Base-by-base conservation (phyloP, 1,284 basidiomycete genomes). In the Trametes sp. region DNA sequence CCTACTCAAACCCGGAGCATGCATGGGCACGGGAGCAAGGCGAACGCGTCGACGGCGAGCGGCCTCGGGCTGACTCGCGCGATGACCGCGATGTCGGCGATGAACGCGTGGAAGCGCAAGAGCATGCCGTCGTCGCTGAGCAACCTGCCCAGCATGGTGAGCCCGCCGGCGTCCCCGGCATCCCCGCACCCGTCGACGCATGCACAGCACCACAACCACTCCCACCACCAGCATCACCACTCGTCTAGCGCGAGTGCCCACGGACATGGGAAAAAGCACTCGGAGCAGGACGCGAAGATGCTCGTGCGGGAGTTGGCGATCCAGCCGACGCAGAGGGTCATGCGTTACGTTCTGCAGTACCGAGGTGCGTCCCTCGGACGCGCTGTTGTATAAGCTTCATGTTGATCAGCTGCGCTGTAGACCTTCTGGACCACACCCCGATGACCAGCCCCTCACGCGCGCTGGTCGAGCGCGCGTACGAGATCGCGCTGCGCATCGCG, bases 281-380 rank as follows among this genome's bases (percentile, higher is more conserved):
- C 63, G 14, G 63, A 67, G 41, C 62, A 69, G 52, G 69, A 76
- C 57, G 70, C 70, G 64, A 71, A 72, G 33, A 78, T 78, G 21
- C 71, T 75, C 26, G 77, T 87, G 28, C 77, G 87, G 57, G 89
- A 91, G 63, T 76, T 90, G 10, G 89, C 87, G 4, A 91, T 91
- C 64, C 77, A 88, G 64, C 89, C 89, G 23, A 86, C 86, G 16
- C 89, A 91, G 75, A 77, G 89, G 55, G 83, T 89, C 26, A 87
- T 85, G 80, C 81, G 89, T 68, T 91, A 91, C 74, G 87, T 87
- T 11, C 68, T 91, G 54, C 77, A 90, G 50, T 91, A 86, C 68
- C 81, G 81, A 77, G 88, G 89, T 89, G 61, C 57, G 82, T 77
- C 38, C 23, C 24, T 45, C 57, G 59, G 48, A 31, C 51, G 52